phyloP scores from a whole-genome alignment of 306 rosid genomes.

The Cercis canadensis region DNA sequence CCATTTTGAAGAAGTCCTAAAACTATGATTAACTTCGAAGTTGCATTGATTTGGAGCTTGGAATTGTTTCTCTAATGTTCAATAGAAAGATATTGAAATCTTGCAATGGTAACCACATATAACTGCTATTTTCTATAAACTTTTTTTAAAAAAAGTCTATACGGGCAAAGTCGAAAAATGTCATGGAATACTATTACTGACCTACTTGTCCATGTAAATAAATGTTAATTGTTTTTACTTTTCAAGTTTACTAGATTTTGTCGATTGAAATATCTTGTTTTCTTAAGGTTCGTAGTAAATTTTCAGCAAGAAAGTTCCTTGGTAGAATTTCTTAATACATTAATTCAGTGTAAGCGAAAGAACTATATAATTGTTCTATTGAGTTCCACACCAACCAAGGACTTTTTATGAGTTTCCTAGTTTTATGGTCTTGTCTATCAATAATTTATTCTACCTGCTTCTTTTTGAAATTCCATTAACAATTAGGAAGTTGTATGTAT shows the following conservation, averaged over 20 bases:
- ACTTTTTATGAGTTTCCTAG: neutral
- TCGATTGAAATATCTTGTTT: too few species aligned
- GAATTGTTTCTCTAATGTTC: constrained; percentile 8
- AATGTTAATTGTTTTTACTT: too few species aligned
- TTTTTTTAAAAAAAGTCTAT: too few species aligned
- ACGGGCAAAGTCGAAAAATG: too few species aligned
- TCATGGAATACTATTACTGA: too few species aligned
- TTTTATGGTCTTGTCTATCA: neutral
- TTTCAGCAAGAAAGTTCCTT: too few species aligned
- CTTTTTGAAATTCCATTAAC: neutral
- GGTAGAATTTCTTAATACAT: too few species aligned
- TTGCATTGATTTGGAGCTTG: constrained; percentile 1
- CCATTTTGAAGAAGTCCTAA: neutral
- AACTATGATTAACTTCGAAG: constrained; percentile 7
- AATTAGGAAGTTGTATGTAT: neutral
- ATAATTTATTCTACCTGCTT: neutral
- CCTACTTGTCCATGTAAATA: too few species aligned
- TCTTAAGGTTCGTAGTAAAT: too few species aligned
- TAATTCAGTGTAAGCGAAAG: too few species aligned
- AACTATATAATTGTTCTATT: neutral
- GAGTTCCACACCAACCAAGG: constrained; percentile 4
- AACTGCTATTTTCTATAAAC: neutral
- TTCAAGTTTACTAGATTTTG: too few species aligned
- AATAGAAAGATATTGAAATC: constrained; percentile 2
- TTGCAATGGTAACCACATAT: neutral